Conservation (phyloP, 202 grass and related monocot genomes). For the Eragrostis tef region DNA sequence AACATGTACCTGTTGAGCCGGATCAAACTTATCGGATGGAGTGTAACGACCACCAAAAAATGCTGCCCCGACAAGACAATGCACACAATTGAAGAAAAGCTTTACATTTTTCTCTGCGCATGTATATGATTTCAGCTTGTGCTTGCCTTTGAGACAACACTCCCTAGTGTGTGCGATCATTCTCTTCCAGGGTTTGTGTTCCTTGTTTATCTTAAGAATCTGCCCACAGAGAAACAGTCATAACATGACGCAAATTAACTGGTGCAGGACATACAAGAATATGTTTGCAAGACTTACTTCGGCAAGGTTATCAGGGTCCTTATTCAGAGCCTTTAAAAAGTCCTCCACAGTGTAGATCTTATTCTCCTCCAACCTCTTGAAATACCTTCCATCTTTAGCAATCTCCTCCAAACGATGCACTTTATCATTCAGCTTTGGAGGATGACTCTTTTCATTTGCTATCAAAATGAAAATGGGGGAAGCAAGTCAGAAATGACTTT, state of each 20-base stretch:
- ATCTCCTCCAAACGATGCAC: conserved; percentile 49
- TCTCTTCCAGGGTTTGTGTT: not conserved
- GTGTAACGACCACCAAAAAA: not conserved
- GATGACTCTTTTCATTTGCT: conserved; percentile 57
- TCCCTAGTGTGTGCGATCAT: not conserved
- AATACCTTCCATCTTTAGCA: conserved; percentile 33
- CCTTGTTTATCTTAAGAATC: conserved; percentile 32
- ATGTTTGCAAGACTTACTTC: not conserved
- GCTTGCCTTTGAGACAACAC: not conserved
- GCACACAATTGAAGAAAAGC: conserved; percentile 25
- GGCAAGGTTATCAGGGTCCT: not conserved
- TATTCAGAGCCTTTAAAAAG: conserved; percentile 27
- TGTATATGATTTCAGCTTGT: not conserved
- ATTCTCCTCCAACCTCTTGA: conserved; percentile 8
- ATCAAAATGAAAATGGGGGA: not conserved
- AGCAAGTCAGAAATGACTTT: not conserved
- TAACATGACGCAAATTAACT: not conserved
- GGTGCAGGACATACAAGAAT: not conserved
- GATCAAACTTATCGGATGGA: not conserved
- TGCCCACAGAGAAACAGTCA: not conserved
- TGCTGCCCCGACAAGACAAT: not conserved
- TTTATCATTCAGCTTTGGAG: conserved; percentile 40
- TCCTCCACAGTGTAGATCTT: conserved; percentile 39
- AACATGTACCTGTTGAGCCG: not conserved
- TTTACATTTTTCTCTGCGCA: not conserved